Evolutionary conservation across 1,284 basidiomycete genomes (phyloP), one percentile per base, ranked within the genome.

Genomic region (Moesziomyces parantarcticus): DNA sequence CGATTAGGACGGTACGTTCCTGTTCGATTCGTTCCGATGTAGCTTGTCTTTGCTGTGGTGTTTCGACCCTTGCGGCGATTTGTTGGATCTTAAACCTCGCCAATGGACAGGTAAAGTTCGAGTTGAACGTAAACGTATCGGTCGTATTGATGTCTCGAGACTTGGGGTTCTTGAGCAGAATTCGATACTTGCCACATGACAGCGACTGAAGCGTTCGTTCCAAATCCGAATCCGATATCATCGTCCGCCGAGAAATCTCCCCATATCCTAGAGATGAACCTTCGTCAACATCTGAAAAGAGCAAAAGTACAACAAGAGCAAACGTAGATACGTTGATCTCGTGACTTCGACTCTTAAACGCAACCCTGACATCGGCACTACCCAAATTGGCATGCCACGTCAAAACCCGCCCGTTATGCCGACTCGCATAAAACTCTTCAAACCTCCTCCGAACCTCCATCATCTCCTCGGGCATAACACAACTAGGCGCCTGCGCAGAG

Each of bases 311-410:
- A 41, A 96, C 90, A 62, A 97, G 84, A 5, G 92, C 93, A 76
- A 92, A 91, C 0, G 97, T 98, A 3, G 94, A 91, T 0, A 99
- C 90, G 82, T 96, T 98, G 59, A 99, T 83, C 77, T 99, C 97
- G 81, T 98, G 93, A 56, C 88, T 89, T 63, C 89, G 86, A 16
- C 88, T 82, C 77, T 91, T 93, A 88, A 99, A 99, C 9, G 87
- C 85, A 7, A 92, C 91, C 50, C 89, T 89, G 40, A 99, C 90
- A 81, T 99, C 97, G 5, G 92, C 96, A 71, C 90, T 94, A 14
- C 97, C 97, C 52, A 95, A 86, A n/a, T 91, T 90, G 9, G 92
- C 90, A 84, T 97, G 94, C 95, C 95, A 99, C 10, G 92, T 93
- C 63, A 99, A 85, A 41, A 93, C 88, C 53, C 97, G 88, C 39